These are phyloP conservation scores for Kazachstania sp. DNA, from an alignment of 1,139 yeast species.

Conservation along the genomic window DNA sequence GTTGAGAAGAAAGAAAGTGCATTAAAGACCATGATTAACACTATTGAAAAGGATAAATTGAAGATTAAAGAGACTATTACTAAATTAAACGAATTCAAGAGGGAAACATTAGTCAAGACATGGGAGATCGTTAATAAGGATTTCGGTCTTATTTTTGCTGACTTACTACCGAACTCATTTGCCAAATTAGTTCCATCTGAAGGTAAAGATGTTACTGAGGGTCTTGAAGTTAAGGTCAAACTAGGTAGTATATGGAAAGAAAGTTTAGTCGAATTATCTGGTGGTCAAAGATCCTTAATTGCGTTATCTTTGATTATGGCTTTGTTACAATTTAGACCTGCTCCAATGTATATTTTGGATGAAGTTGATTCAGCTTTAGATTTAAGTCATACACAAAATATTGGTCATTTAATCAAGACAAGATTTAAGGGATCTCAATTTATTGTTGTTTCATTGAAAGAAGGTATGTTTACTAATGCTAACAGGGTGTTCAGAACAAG, in stretches of 20 bases:
- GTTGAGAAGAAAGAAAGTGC: slow-evolving; percentile 83
- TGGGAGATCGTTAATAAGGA: slow-evolving; percentile 81
- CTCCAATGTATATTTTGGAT: slow-evolving; percentile 95
- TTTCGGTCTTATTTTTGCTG: slow-evolving; percentile 88
- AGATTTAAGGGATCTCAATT: slow-evolving; percentile 93
- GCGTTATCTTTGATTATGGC: slow-evolving; percentile 90
- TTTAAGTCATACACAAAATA: slow-evolving; percentile 92
- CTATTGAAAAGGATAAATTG: slow-evolving; percentile 82
- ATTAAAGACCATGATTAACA: slow-evolving; percentile 69
- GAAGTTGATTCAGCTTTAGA: slow-evolving; percentile 98
- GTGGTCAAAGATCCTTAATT: slow-evolving; percentile 92
- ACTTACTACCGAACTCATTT: slow-evolving; percentile 79
- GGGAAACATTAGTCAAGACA: slow-evolving; percentile 73
- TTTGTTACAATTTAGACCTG: slow-evolving; percentile 86
- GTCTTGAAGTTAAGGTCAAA: slow-evolving; percentile 84
- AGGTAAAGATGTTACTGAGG: slow-evolving; percentile 75
- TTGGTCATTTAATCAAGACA: slow-evolving; percentile 92
- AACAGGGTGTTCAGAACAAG: slow-evolving; percentile 88
- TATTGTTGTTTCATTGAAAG: slow-evolving; percentile 91
- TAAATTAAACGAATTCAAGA: slow-evolving; percentile 80
- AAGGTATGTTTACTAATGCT: slow-evolving; percentile 97
- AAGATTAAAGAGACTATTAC: slow-evolving; percentile 84
- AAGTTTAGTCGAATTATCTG: slow-evolving; percentile 87
- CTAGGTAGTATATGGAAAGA: slow-evolving; percentile 95
- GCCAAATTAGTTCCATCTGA: slow-evolving; percentile 84